Conservation (phyloP, 148 eudicot species). For the Oxyria digyna region DNA sequence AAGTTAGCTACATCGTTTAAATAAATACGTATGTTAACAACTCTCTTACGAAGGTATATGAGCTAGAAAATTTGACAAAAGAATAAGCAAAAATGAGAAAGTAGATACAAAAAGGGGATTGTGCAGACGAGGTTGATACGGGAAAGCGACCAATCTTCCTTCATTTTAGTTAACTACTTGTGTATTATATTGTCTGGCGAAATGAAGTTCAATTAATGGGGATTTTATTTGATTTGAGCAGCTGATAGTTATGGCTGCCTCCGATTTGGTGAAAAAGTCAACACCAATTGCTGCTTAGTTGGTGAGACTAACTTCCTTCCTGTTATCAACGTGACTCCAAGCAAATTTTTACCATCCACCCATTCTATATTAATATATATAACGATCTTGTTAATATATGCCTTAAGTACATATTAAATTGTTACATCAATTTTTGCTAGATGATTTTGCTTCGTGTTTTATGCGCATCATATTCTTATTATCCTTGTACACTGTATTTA, state of each 20-base stretch:
- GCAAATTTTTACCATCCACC: not conserved
- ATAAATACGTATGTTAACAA: not conserved
- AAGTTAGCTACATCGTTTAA: too few species aligned
- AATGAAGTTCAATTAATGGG: not conserved
- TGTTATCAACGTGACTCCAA: not conserved
- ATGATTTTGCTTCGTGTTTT: too few species aligned
- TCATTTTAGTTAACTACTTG: not conserved
- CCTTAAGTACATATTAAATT: too few species aligned
- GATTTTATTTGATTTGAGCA: not conserved
- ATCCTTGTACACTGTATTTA: too few species aligned
- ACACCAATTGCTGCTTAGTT: constrained; percentile 16
- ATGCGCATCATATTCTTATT: too few species aligned
- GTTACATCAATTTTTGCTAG: too few species aligned
- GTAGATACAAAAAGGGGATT: not conserved
- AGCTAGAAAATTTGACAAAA: not conserved
- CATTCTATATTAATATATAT: not conserved
- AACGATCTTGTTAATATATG: too few species aligned
- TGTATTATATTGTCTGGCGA: not conserved
- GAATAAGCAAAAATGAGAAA: not conserved
- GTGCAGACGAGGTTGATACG: not conserved
- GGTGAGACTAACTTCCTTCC: constrained; percentile 14
- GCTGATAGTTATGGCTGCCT: not conserved
- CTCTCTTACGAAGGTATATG: not conserved
- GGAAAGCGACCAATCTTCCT: not conserved
- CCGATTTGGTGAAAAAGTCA: constrained; percentile 13